Evolutionary conservation across 306 rosid species (phyloP), one percentile per base, ranked within the genome.

Genomic region (Luffa aegyptiaca): DNA sequence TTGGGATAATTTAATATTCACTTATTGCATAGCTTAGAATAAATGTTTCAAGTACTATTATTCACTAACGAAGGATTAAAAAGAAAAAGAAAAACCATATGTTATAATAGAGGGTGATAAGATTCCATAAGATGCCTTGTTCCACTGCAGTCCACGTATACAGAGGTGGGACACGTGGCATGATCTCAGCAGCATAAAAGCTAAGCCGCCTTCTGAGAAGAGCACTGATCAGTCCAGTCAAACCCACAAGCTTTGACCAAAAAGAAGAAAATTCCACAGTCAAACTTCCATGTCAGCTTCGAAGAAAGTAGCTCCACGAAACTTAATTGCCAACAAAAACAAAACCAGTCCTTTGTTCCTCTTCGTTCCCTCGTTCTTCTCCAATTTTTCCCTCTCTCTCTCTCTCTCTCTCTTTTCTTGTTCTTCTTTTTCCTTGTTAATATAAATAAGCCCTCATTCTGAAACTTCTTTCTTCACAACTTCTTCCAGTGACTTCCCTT

Each of bases 161-260:
- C 76, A 20, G 5, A 10, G 2, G 6, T 6, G 21, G 20, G 58
- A 21, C 70, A 61, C 80, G 70, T 57, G 80, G 80, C 46, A 10
- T 5, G 20, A 61, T 58, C 81, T 13, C 31, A 33, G 55, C 44
- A 45, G 33, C 21, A 31, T 10, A 77, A 42, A 51, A 37, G 55
- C 53, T 77, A 8, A 61, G 81, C 81, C 81, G 81, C 81, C 81
- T 61, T 42, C 81, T 44, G 9, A 45, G 69, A 78, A 41, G 51
- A n/a, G n/a, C 33, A 11, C 35, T 17, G 87, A 55, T 84, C 39
- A 83, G 93, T 82, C 90, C 81, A 88, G 97, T 95, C 99, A 95
- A 91, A 95, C 76, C 92, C 96, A 88, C 97, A 88, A 88, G 75
- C 71, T 86, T 89, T 90, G 97, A 92, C 97, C 89, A 11, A 65